Percentiles rank a stretch among this genome's conserved stretches.
Conservation (phyloP, 116 monocot species). For the Zostera marina region DNA sequence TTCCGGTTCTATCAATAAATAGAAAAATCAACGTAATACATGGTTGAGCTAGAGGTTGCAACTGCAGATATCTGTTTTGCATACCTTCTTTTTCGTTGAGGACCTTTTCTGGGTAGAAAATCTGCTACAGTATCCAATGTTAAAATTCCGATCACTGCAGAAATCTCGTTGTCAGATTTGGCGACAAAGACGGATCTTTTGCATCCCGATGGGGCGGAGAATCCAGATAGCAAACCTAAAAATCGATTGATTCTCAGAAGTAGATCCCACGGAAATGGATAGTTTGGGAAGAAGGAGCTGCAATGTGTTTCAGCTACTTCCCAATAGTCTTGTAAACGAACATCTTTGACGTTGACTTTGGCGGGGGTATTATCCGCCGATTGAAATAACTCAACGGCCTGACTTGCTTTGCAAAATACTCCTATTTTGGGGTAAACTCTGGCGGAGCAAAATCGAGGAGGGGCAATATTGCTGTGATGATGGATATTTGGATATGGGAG, state of each 20-base stretch:
- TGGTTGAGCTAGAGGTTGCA: neutral
- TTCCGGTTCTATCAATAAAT: constrained; percentile 29
- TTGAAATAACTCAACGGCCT: constrained; percentile 43
- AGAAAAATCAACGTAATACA: neutral
- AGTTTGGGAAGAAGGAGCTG: constrained; percentile 62
- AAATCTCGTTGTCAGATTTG: constrained; percentile 57
- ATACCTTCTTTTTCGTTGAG: constrained; percentile 61
- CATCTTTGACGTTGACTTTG: constrained; percentile 59
- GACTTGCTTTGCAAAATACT: constrained; percentile 49
- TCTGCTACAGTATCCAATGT: constrained; percentile 77
- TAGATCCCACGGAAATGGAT: neutral
- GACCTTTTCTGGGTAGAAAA: constrained; percentile 84
- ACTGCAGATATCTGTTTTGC: neutral
- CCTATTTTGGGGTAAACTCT: neutral
- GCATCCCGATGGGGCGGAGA: neutral
- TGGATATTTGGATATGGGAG: neutral
- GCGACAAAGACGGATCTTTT: neutral
- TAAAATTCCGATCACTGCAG: constrained; percentile 61
- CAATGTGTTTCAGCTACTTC: constrained; percentile 96
- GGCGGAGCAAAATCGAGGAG: neutral
- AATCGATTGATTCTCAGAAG: constrained; percentile 4
- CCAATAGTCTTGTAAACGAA: constrained; percentile 73
- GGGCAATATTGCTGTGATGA: neutral
- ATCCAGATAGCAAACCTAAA: neutral
- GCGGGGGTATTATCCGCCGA: constrained; percentile 22